Base-by-base conservation (phyloP, 352 stramenopile genomes). In the Phytophthora cactorum region DNA sequence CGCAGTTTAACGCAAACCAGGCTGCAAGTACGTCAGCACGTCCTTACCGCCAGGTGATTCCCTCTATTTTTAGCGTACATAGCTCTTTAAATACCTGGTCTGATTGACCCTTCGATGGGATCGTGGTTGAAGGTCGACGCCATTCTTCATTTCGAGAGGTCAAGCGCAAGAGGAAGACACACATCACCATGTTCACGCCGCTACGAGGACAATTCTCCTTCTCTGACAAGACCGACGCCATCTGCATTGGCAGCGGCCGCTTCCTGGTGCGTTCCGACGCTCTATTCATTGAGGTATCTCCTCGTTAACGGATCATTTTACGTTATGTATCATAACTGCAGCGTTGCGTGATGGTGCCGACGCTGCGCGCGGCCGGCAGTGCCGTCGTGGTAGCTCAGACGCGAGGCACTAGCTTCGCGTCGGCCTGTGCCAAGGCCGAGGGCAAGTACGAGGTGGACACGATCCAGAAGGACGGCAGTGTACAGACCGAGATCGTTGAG, bases 161-260 rank as follows among this genome's bases (percentile, higher is more conserved):
- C 14, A 45, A n/a, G 39, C 14, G 43, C 17, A n/a, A 43, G 36
- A 43, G 10, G 36, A 43, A 43, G 36, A 43, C 22, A 36, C 27
- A 63, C 22, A 41, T 11, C 57, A 55, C 44, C n/a, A 75, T 75
- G 68, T 75, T 75, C 51, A 32, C 28, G 29, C 63, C 68, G 15
- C 47, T 72, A 8, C 45, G 32, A 39, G 52, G 68, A 27, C 22
- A 22, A 49, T 65, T 65, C n/a, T 52, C 64, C 25, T 50, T 70
- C 28, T 41, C 49, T 25, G 27, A 54, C 45, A 78, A 74, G 25
- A 68, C 59, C 6, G 56, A 50, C 38, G 36, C 68, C 72, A 31
- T 95, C n/a, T 91, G 81, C 80, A 84, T 95, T 41, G 87, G 87
- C 62, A 84, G 70, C 41, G 87, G 87, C 9, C 81, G 87, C 68